Evolutionary conservation across 2,329 filamentous ascomycete species (phyloP).

Genomic region (Trichoderma citrinoviride): DNA sequence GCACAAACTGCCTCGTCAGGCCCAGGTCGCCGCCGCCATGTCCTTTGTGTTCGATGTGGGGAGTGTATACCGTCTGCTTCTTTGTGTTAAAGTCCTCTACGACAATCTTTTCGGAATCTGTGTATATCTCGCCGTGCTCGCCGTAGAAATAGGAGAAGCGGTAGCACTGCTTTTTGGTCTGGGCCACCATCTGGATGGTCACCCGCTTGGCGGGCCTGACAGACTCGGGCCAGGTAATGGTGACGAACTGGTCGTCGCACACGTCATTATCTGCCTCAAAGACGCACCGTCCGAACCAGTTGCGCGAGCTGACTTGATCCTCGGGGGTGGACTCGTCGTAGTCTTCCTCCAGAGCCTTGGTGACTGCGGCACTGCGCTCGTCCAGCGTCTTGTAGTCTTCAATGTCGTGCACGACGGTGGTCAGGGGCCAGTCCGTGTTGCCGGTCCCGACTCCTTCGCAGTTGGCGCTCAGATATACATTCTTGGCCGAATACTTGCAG

Average conservation of each 20-base stretch:
- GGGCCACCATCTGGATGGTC: conserved; percentile 90
- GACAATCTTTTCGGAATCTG: conserved; percentile 74
- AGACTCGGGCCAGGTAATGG: conserved; percentile 78
- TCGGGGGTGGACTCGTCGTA: conserved; percentile 51
- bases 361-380: conserved; percentile 40
- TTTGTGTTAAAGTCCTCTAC: conserved; percentile 58
- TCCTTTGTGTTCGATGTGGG: conserved; percentile 37
- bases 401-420: conserved; percentile 88
- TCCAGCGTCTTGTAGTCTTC: conserved; percentile 63
- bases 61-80: conserved; percentile 32
- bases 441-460: conserved; percentile 59
- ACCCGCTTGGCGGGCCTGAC: conserved; percentile 73
- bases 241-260: conserved; percentile 88
- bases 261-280: conserved; percentile 93
- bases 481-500: conserved; percentile 83
- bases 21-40: conserved; percentile 48
- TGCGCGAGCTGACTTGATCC: conserved; percentile 49
- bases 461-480: conserved; percentile 72
- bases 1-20: conserved; percentile 76
- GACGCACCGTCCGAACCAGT: conserved; percentile 93
- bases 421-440: conserved; percentile 76
- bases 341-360: conserved; percentile 49
- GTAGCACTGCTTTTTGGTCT: conserved; percentile 82
- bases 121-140: conserved; percentile 78
- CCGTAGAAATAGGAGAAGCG: conserved; percentile 85